Evolutionary conservation across 2,329 filamentous ascomycete genomes (phyloP), one percentile per base, ranked within the genome.

Genomic region (Stachybotrys chlorohalonatus): DNA sequence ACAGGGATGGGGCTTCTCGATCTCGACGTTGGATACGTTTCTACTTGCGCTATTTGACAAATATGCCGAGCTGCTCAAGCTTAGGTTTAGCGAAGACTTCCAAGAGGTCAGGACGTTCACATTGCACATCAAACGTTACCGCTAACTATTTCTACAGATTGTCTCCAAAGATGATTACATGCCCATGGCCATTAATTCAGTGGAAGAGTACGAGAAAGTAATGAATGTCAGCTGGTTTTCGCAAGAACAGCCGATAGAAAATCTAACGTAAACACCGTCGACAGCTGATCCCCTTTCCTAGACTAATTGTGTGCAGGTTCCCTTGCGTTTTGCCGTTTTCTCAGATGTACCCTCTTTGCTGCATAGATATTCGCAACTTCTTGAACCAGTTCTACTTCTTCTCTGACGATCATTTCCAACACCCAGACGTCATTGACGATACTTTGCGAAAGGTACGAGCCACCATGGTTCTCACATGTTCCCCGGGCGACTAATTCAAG

Each of bases 381-480:
- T 77, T 97, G 56, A 96, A 96, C 69, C 92, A 97, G 66, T 97
- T 99, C 65, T 97, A 97, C 70, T 92, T 95, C 70, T 99, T 97
- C 72, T 91, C 90, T 8, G 92, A 95, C 64, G 92, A 97, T 65
- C 91, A 97, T 67, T 97, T 97, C 66, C 87, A 94, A 59, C 89
- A 96, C 60, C 88, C 90, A 1, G 86, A 83, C 58, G 82, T 95
- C 53, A 96, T 99, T 61, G 94, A 99, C 61, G 88, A 95, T 59
- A 95, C 91, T 1, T 77, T 99, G 7, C 87, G 87, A 68, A 87
- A 86, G 70, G 89, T 86, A 71, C 56, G 64, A 7, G 57, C 60
- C 59, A 13, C 17, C 49, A 17, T 3, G 2, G 1, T 24, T n/a
- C 16, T 47, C 9, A 49, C 17, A 9, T 2, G n/a, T 4, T 52